Evolutionary conservation across 805 yeast species (phyloP), one percentile per base, ranked within the genome.

Genomic region (Wickerhamiella shivajii): DNA sequence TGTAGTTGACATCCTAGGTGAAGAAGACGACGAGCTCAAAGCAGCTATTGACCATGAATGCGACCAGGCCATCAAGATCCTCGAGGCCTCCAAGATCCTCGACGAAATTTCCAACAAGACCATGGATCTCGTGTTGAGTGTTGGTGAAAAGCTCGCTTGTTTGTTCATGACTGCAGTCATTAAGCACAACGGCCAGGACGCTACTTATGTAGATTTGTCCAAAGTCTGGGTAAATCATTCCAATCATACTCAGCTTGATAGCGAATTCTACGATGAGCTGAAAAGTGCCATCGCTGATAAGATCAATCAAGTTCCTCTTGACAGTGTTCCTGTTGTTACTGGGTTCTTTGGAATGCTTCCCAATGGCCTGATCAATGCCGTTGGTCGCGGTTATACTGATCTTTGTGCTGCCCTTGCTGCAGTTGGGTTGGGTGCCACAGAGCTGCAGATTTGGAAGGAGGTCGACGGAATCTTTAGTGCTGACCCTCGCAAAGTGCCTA

Each of bases 391-490:
- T 24, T 90, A 90, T 58, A 90, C 98, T 7, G 98, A 90, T 55
- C 63, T 90, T 46, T 90, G 98, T 64, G 98, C 98, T 13, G 98
- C 97, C 1, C 66, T 90, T 50, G 69, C 84, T 24, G 95, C 98
- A 0, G 97, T 90, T 18, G 98, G 96, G 1, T 58, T 77, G 31
- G 71, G 67, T 41, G 96, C 97, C 4, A 92, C 83, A 28, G 98
- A 90, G 58, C 65, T 90, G 41, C 98, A 90, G 60, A 81, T 90
- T 31, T 90, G 98, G 98, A 90, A 90, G 50, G 98, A 90, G 61
- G 98, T 90, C 33, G 98, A 90, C 54, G 98, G 98, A 47, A 90
- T 90, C 24, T 90, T 90, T 63, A 85, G 97, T 1, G 98, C 98
- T 3, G 98, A 90, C 54, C 98, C 98, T 25, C 67, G 98, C 40